Conservation (phyloP, 495 filamentous ascomycete species). For the Xylaria intraflava region DNA sequence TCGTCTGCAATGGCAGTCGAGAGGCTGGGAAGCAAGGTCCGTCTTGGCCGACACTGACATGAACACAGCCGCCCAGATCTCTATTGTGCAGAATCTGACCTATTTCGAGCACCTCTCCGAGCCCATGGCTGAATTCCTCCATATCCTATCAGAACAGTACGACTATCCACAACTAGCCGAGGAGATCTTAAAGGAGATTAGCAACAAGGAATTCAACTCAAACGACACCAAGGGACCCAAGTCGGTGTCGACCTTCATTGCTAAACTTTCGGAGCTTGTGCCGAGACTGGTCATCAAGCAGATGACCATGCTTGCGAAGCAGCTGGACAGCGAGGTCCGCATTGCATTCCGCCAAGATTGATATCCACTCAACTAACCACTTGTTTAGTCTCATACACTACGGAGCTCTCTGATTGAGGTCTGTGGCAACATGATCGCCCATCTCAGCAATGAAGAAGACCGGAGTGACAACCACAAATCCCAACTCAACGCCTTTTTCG, state of each 20-base stretch:
- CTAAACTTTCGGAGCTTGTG: constrained; percentile 90
- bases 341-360: background rate
- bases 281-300: constrained; percentile 93
- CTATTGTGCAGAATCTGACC: constrained; percentile 91
- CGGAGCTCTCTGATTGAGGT: constrained; percentile 93
- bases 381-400: constrained; percentile 73
- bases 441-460: constrained; percentile 88
- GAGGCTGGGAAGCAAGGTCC: background rate
- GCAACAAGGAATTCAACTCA: constrained; percentile 94
- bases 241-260: constrained; percentile 93
- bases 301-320: constrained; percentile 87
- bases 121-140: constrained; percentile 97
- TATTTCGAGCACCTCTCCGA: constrained; percentile 98
- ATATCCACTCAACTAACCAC: constrained; percentile 12
- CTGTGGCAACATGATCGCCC: constrained; percentile 91
- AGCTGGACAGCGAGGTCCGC: constrained; percentile 84
- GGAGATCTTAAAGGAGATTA: constrained; percentile 87
- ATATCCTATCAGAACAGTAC: constrained; percentile 94
- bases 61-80: constrained; percentile 83
- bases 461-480: constrained; percentile 82
- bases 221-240: constrained; percentile 95
- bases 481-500: constrained; percentile 93
- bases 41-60: constrained; percentile 19
- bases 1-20: background rate
- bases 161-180: constrained; percentile 95